phyloP scores from a whole-genome alignment of 2,329 filamentous ascomycete species.

The Cadophora sp. region DNA sequence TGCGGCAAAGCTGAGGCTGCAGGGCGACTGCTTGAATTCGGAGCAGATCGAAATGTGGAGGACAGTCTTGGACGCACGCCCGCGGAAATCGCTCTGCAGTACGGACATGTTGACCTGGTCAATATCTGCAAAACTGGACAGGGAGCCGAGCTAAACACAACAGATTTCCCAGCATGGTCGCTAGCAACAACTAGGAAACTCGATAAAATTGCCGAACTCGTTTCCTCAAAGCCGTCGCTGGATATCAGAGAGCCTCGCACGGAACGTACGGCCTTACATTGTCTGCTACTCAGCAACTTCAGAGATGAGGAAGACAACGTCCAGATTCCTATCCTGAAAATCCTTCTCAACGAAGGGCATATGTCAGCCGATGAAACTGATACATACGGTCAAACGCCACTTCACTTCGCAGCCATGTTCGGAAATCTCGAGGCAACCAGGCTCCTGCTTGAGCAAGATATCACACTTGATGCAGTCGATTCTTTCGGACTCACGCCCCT shows the following conservation, averaged over 20 bases:
- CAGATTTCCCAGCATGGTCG: conserved; percentile 29
- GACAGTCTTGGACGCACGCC: conserved; percentile 27
- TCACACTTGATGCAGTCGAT: conserved; percentile 24
- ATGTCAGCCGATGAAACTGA: conserved; percentile 20
- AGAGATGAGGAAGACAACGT: not conserved
- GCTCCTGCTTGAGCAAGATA: conserved; percentile 24
- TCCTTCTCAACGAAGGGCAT: conserved; percentile 5
- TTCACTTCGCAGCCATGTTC: conserved; percentile 28
- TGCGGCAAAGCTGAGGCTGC: conserved; percentile 11
- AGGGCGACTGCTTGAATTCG: conserved; percentile 18
- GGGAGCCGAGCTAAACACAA: not conserved
- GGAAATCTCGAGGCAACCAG: conserved; percentile 20
- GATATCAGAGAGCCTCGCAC: conserved; percentile 26
- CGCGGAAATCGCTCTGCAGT: conserved; percentile 27
- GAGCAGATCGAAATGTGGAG: conserved; percentile 19
- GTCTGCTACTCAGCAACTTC: conserved; percentile 1
- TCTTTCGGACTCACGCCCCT: conserved; percentile 25
- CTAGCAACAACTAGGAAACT: conserved; percentile 14
- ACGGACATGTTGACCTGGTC: conserved; percentile 24
- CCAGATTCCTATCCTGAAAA: conserved; percentile 17
- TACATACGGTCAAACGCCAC: conserved; percentile 24
- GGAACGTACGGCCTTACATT: conserved; percentile 24
- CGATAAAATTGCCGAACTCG: not conserved
- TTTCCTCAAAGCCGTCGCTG: not conserved
- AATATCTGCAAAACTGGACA: conserved; percentile 8